Percentiles rank a stretch among this genome's conserved stretches.
These are phyloP conservation scores for Mycena polygramma DNA, from an alignment of 768 basidiomycete species.

Conservation along the genomic window DNA sequence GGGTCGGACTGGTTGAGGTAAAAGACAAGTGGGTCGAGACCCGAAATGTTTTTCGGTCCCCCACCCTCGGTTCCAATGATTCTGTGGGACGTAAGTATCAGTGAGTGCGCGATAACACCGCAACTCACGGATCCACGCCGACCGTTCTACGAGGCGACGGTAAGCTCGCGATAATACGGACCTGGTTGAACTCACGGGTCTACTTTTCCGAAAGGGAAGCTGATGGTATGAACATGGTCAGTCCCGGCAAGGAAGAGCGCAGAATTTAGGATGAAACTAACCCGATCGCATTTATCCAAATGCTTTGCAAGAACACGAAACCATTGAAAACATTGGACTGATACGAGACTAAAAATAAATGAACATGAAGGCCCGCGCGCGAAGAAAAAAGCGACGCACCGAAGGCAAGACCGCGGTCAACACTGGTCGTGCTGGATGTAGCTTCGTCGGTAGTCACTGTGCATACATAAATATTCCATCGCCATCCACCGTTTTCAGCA, in stretches of 20 bases:
- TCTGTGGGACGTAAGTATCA: too few relatives aligned
- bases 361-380: too few relatives aligned
- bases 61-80: conserved; percentile 30
- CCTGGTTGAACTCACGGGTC: conserved; percentile 19
- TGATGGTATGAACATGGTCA: not conserved
- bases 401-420: conserved; percentile 38
- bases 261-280: not conserved
- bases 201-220: conserved; percentile 37
- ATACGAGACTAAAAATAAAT: conserved; percentile 28
- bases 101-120: too few relatives aligned
- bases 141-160: conserved; percentile 10
- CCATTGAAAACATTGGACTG: conserved; percentile 37
- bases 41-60: conserved; percentile 30
- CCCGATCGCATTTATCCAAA: conserved; percentile 35
- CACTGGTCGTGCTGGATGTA: conserved; percentile 22
- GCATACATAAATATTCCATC: too few relatives aligned
- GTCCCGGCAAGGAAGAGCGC: not conserved
- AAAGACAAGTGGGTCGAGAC: conserved; percentile 31
- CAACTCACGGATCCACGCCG: conserved; percentile 33
- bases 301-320: conserved; percentile 35
- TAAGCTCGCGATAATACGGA: not conserved
- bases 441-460: conserved; percentile 31
- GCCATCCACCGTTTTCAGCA: not conserved
- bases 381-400: conserved; percentile 10
- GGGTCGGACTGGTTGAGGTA: conserved; percentile 26